A percentile compares a stretch with the other conserved stretches of the same genome.
Conservation (phyloP, 1,284 basidiomycete genomes). For the Fomitopsis palustris region DNA sequence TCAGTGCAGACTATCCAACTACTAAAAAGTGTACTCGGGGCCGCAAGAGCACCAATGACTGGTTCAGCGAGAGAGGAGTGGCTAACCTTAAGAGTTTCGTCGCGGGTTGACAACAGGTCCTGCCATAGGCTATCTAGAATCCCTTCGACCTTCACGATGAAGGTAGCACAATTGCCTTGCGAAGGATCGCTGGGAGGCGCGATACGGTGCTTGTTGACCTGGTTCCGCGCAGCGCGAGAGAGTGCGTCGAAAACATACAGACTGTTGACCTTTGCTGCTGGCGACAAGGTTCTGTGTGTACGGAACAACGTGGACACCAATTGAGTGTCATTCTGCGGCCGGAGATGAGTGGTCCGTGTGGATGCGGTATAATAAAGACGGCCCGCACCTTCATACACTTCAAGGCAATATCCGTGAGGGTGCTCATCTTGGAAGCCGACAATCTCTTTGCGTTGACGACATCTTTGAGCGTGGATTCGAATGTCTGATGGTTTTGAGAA, state of each 20-base stretch:
- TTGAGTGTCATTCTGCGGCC: slow-evolving; percentile 70
- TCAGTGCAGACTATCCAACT: not conserved
- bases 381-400: slow-evolving; percentile 66
- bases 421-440: slow-evolving; percentile 80
- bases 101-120: slow-evolving; percentile 67
- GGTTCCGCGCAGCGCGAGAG: slow-evolving; percentile 73
- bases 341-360: not conserved
- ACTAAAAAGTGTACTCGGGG: not conserved
- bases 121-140: slow-evolving; percentile 81
- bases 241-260: slow-evolving; percentile 91
- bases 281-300: slow-evolving; percentile 73
- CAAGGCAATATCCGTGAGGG: slow-evolving; percentile 70
- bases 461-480: slow-evolving; percentile 75
- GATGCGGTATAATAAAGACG: slow-evolving; percentile 5
- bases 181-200: slow-evolving; percentile 44
- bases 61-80: slow-evolving; percentile 10
- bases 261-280: slow-evolving; percentile 71
- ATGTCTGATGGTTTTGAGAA: slow-evolving; percentile 52
- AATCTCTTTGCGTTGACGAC: slow-evolving; percentile 78
- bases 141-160: slow-evolving; percentile 83
- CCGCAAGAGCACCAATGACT: too few species aligned
- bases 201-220: slow-evolving; percentile 61
- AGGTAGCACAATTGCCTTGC: slow-evolving; percentile 74
- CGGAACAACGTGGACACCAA: slow-evolving; percentile 83
- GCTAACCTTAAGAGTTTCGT: slow-evolving; percentile 82